Base-by-base conservation (phyloP, 805 yeast genomes). In the Yarrowia sp. region DNA sequence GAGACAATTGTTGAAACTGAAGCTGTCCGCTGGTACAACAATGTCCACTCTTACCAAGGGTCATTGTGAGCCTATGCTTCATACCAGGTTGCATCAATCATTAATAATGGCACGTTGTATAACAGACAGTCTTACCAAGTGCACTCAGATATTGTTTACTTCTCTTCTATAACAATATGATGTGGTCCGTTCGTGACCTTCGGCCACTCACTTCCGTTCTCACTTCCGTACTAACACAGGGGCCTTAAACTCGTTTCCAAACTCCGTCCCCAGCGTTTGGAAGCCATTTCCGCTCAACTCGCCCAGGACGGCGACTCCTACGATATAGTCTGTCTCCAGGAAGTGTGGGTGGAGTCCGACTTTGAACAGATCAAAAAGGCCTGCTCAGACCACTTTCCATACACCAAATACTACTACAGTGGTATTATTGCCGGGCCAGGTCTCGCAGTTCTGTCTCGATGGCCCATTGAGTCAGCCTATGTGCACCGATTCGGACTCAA, bases 401-500 rank as follows among this genome's bases (percentile, higher is more conserved):
- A 85, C 76, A 77, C 86, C 64, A 83, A 97, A 69, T 80, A 84
- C 65, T 95, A 89, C 79, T 86, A 85, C 69, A 84, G 96, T 2
- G 99, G 98, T 0, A 91, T 95, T 4, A 71, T 95, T 2, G 79
- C 97, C 0, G 99, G 99, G 0, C 98, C 99, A 0, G 99, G 99
- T 0, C 81, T 95, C 49, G 96, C 92, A 0, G 81, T 95, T 9
- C 76, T 95, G 55, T 91, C 97, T 15, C 87, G 90, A 71, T 84
- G 90, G 70, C 97, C 98, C 3, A 92, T 95, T 43, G 88, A 83
- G 60, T 85, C 87, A 15, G 86, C 97, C 0, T 90, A 89, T 74
- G 77, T 95, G 56, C 89, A 90, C 74, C 80, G 96, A 20, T 95
- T 91, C 74, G 96, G 98, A 0, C 85, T 95, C 70, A 95, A 94